phyloP scores from a whole-genome alignment of 345 rosid species.

The Mallotus nudiflorus region DNA sequence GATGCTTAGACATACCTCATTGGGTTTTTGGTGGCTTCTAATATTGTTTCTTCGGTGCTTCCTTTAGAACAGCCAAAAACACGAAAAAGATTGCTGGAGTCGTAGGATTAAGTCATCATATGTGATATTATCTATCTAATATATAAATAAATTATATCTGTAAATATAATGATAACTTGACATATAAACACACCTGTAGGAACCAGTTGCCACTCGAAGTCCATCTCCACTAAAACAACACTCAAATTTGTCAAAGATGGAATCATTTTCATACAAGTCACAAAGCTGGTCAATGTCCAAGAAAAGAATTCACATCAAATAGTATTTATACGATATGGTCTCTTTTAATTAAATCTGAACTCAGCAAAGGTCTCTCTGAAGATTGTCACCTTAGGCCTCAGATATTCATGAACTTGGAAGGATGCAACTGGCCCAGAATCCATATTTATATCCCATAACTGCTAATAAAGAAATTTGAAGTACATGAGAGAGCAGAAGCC shows the following conservation, averaged over 20 bases:
- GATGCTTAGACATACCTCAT: slow-evolving; percentile 44
- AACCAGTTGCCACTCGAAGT: slow-evolving; percentile 64
- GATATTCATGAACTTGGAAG: slow-evolving; percentile 90
- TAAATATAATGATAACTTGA: slow-evolving; percentile 7
- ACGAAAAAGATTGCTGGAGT: slow-evolving; percentile 64
- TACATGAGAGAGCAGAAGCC: background rate
- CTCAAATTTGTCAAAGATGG: slow-evolving; percentile 65
- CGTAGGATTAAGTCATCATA: background rate
- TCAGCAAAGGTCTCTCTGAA: slow-evolving; percentile 8
- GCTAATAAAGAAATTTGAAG: slow-evolving; percentile 12
- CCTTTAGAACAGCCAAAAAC: slow-evolving; percentile 63
- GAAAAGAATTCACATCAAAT: slow-evolving; percentile 13
- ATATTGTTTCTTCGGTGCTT: slow-evolving; percentile 49
- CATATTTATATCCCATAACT: slow-evolving; percentile 95
- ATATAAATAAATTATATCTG: no score
- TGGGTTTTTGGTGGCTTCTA: slow-evolving; percentile 72
- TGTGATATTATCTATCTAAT: background rate
- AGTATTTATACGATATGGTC: background rate
- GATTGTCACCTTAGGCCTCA: slow-evolving; percentile 66
- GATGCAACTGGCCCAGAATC: slow-evolving; percentile 77
- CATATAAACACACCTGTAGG: slow-evolving; percentile 52
- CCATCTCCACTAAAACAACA: slow-evolving; percentile 66
- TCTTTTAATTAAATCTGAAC: slow-evolving; percentile 7
- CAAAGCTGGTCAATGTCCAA: slow-evolving; percentile 48
- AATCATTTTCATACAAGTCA: slow-evolving; percentile 69